Percentiles rank a stretch among this genome's conserved stretches.
phyloP scores from a whole-genome alignment of 225 moss, liverwort and hornwort genomes.

The Sphagnum contortum region DNA sequence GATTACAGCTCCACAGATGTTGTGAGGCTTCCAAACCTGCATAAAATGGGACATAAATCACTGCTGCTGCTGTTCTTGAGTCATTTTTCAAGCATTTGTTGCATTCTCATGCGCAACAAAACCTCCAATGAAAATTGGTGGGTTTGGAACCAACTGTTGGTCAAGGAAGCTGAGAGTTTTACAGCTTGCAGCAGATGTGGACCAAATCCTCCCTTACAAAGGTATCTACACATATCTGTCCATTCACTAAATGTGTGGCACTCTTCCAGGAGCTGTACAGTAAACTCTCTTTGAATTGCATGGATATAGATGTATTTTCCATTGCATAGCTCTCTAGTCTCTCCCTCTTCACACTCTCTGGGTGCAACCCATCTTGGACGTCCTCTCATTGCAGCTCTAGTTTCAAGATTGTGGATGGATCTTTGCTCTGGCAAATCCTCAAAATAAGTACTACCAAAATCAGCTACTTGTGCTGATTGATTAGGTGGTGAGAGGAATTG shows the following conservation, averaged over 20 bases:
- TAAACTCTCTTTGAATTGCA: slow-evolving; percentile 22
- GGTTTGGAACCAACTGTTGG: slow-evolving; percentile 37
- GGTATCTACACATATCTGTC: slow-evolving; percentile 48
- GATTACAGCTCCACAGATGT: slow-evolving; percentile 29
- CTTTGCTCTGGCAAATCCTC: too few relatives aligned
- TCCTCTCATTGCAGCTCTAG: too few relatives aligned
- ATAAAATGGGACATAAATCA: slow-evolving; percentile 38
- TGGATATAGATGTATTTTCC: slow-evolving; percentile 29
- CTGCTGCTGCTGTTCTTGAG: slow-evolving; percentile 11
- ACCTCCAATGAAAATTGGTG: slow-evolving; percentile 44
- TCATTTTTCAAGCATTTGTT: slow-evolving; percentile 30
- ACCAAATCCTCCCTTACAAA: slow-evolving; percentile 41
- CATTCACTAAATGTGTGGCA: slow-evolving; percentile 34
- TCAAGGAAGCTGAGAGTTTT: slow-evolving; percentile 7
- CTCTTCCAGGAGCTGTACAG: slow-evolving; percentile 21
- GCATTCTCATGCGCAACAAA: slow-evolving; percentile 42
- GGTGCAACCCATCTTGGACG: too few relatives aligned
- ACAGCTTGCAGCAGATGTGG: slow-evolving; percentile 13
- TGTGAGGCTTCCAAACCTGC: slow-evolving; percentile 40
- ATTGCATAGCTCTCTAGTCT: slow-evolving; percentile 13
- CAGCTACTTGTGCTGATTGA: too few relatives aligned
- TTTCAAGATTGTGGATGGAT: too few relatives aligned
- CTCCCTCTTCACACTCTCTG: too few relatives aligned
- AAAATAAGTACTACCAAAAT: too few relatives aligned
- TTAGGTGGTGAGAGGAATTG: too few relatives aligned